Evolutionary conservation across 2,329 filamentous ascomycete species (phyloP), one percentile per base, ranked within the genome.

Genomic region (Hymenoscyphus scutula): DNA sequence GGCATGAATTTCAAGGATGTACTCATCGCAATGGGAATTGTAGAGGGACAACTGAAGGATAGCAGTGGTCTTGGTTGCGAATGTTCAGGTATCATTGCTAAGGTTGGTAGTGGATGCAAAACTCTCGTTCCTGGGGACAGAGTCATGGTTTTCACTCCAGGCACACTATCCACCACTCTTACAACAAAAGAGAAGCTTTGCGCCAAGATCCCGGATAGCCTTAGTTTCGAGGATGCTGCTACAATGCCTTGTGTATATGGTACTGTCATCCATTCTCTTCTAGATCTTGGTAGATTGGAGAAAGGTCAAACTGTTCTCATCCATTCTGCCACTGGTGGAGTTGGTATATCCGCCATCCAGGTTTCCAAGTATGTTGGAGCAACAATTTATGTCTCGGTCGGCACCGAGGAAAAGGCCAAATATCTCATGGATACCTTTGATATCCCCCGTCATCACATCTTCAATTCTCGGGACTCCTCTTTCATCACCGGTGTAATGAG

Each of bases 301-400:
- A 54, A 65, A 30, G 62, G 57, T 0, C 69, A 76, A 41, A 64
- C 48, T 3, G 60, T 76, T 7, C 58, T 77, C 2, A 71, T 77
- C 5, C 67, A 73, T 17, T 65, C 68, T 3, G 73, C 72, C 2
- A 64, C 58, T n/a, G 69, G 74, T 17, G 74, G 71, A 13, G 65
- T 76, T 19, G 74, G 74, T 13, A 57, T 71, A 15, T 71, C 73
- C 2, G 71, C 74, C 0, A 74, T 76, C 34, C 69, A 74, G 29
- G 54, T 75, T 3, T 64, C 58, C 53, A 62, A 69, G 23, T 54
- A 29, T 67, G 37, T 72, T 8, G 70, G 70, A 0, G 71, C 70
- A 8, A 62, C 75, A 5, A 63, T 74, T 1, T 74, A 68, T 57
- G 59, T 62, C 1, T 74, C 72, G 0, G 65, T 64, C 2, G 62